Conservation (phyloP, 257 asterid species). For the Nicotiana tomentosiformis region DNA sequence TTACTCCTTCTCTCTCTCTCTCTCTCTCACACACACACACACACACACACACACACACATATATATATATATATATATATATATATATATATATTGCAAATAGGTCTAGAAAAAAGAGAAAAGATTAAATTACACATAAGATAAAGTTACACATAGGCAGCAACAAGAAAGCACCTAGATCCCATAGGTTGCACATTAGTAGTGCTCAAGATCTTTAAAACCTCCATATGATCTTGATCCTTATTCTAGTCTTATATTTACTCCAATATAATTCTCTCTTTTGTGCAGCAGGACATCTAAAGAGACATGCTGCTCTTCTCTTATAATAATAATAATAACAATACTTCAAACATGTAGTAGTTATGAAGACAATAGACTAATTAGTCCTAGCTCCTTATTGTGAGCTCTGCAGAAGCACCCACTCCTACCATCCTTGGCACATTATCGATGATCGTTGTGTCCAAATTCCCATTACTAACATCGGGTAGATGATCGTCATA, state of each 20-base stretch:
- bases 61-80: too few species aligned
- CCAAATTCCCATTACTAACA: constrained; percentile 32
- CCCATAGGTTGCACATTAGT: background rate
- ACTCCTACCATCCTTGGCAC: constrained; percentile 39
- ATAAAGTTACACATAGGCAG: background rate
- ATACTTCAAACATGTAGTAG: background rate
- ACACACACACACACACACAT: too few species aligned
- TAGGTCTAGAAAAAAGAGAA: too few species aligned
- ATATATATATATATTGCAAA: too few species aligned
- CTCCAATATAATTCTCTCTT: background rate
- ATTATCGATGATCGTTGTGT: constrained; percentile 24
- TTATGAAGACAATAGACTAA: background rate
- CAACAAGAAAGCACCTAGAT: background rate
- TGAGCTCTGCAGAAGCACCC: constrained; percentile 36
- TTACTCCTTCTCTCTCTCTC: too few species aligned
- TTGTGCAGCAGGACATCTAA: constrained; percentile 20
- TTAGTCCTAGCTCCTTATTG: constrained; percentile 45
- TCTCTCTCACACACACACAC: too few species aligned
- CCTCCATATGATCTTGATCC: background rate
- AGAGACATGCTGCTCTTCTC: constrained; percentile 12
- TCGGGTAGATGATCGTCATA: constrained; percentile 34
- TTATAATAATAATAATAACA: background rate
- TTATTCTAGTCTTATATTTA: constrained; percentile 9
- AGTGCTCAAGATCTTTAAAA: background rate
- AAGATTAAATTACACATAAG: too few species aligned